Evolutionary conservation across 2,329 filamentous ascomycete genomes (phyloP), one percentile per base, ranked within the genome.

Genomic region (Diaporthe nobilis): DNA sequence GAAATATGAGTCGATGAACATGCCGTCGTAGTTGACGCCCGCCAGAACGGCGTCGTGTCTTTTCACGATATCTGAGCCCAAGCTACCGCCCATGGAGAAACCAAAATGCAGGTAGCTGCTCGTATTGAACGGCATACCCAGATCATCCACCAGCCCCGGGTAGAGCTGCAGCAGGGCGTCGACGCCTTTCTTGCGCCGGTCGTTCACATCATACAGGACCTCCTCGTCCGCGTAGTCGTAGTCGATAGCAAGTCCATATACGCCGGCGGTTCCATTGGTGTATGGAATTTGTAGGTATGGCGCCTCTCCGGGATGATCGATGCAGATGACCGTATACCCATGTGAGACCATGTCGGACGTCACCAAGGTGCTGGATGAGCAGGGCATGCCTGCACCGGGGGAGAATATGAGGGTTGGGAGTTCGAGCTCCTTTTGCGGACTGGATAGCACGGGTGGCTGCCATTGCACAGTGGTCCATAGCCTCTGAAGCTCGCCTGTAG

Each of bases 71-170:
- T 61, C 58, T 17, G 58, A 25, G 13, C 58, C 58, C 37, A 61
- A 12, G 58, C 58, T 61, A n/a, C 58, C 58, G 22, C 58, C 58
- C 22, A 61, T 61, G 22, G 58, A 61, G 58, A 61, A 61, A 0
- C 58, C 58, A 12, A 61, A 61, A n/a, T 61, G 34, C 58, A 61
- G 22, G 58, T 42, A 61, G 58, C 12, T 25, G 37, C 37, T 61
- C 37, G 58, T 42, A 12, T 61, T 61, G 37, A 61, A 42, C 37
- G 37, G 58, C 37, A 22, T 34, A 8, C 58, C 37, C 6, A 42
- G 39, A 22, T n/a, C 5, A 0, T 39, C 34, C 57, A 60, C 57
- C 57, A 39, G 57, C 9, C 0, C 34, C 10, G 57, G 57, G 57
- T 60, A 39, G 20, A 60, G 34, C 34, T 60, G 10, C 57, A 60